These are phyloP conservation scores for Rhinocladiella mackenziei DNA, from an alignment of 2,329 filamentous ascomycete genomes.

Conservation along the genomic window DNA sequence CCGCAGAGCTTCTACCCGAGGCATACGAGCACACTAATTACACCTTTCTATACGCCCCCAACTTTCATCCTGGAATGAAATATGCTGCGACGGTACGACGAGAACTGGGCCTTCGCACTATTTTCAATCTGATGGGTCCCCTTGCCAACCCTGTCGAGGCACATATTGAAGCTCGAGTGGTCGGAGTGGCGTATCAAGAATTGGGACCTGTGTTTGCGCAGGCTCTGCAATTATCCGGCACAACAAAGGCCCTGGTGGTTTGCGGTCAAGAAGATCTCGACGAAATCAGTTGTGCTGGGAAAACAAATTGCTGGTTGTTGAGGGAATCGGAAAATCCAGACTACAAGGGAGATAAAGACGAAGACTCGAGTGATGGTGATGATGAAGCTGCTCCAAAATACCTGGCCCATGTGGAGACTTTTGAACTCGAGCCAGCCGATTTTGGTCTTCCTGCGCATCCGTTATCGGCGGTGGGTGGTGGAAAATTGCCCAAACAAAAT, in stretches of 20 bases:
- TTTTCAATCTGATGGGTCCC: constrained; percentile 95
- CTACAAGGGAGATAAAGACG: constrained; percentile 35
- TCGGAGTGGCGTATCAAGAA: constrained; percentile 86
- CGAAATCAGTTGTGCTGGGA: constrained; percentile 87
- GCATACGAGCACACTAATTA: constrained; percentile 84
- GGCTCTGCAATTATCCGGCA: constrained; percentile 70
- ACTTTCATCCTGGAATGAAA: constrained; percentile 93
- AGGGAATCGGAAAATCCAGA: constrained; percentile 48
- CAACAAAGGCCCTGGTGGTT: constrained; percentile 79
- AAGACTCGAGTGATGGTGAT: constrained; percentile 44
- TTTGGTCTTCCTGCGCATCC: constrained; percentile 77
- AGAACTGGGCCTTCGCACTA: constrained; percentile 88
- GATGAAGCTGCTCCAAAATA: constrained; percentile 40
- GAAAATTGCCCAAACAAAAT: constrained; percentile 82
- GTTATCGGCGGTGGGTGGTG: constrained; percentile 72
- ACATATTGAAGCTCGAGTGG: constrained; percentile 78
- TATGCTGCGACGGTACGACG: constrained; percentile 80
- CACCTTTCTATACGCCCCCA: constrained; percentile 89
- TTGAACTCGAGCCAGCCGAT: constrained; percentile 74
- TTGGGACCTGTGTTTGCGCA: constrained; percentile 87
- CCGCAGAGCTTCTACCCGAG: constrained; percentile 62
- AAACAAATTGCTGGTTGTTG: constrained; percentile 84
- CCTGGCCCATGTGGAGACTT: constrained; percentile 63
- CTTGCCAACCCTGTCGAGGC: constrained; percentile 86
- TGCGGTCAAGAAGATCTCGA: constrained; percentile 94